A percentile compares a stretch with the other conserved stretches of the same genome.
Evolutionary conservation across 257 asterid genomes (phyloP).

Genomic region (Linaria vulgaris): DNA sequence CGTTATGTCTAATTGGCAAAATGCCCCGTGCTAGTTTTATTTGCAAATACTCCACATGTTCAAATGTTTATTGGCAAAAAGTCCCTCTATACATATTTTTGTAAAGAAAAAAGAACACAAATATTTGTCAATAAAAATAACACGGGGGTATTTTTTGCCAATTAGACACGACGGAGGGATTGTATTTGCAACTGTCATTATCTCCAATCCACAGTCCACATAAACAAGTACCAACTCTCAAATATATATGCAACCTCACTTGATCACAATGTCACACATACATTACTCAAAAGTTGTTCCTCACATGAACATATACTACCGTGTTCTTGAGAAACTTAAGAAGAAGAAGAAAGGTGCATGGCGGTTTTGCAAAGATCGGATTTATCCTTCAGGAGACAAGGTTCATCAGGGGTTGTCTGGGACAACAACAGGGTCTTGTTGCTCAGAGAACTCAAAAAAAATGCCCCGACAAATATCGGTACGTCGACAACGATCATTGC

Average conservation of each 20-base stretch:
- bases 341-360: constrained; percentile 12
- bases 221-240: not conserved
- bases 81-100: too few relatives aligned
- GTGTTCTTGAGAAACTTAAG: not conserved
- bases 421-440: constrained; percentile 28
- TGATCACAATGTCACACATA: too few relatives aligned
- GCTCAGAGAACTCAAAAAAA: constrained; percentile 3
- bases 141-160: too few relatives aligned
- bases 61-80: too few relatives aligned
- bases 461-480: not conserved
- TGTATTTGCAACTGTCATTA: constrained; percentile 12
- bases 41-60: too few relatives aligned
- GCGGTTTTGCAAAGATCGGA: constrained; percentile 46
- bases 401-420: constrained; percentile 43
- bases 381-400: constrained; percentile 49
- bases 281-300: too few relatives aligned
- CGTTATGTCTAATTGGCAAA: too few relatives aligned
- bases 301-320: not conserved
- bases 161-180: too few relatives aligned
- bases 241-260: not conserved
- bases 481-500: too few relatives aligned
- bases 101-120: too few relatives aligned
- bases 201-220: not conserved
- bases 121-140: too few relatives aligned
- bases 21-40: too few relatives aligned